phyloP scores from a whole-genome alignment of 2,329 filamentous ascomycete species.

The Alternaria viburni region DNA sequence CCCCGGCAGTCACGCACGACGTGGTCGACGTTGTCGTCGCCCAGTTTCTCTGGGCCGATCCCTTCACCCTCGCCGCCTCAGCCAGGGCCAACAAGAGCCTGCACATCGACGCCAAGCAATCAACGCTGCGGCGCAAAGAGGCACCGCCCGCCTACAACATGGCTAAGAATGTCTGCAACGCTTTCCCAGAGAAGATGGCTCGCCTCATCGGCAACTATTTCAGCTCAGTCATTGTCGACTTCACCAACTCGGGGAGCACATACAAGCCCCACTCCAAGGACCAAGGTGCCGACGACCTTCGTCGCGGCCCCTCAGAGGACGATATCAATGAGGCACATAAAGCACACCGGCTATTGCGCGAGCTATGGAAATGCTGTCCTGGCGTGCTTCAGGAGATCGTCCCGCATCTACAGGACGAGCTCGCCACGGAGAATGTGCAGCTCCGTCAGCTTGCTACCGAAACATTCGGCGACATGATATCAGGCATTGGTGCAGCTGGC shows the following conservation, averaged over 20 bases:
- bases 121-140: conserved; percentile 82
- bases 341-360: conserved; percentile 85
- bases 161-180: conserved; percentile 92
- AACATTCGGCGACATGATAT: conserved; percentile 92
- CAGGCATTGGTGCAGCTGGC: conserved; percentile 90
- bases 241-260: conserved; percentile 55
- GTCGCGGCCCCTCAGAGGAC: conserved; percentile 73
- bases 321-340: conserved; percentile 89
- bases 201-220: conserved; percentile 96
- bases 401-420: conserved; percentile 88
- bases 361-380: conserved; percentile 92
- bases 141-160: conserved; percentile 94
- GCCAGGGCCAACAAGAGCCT: conserved; percentile 59
- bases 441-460: conserved; percentile 88
- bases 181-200: conserved; percentile 90
- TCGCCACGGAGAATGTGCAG: conserved; percentile 87
- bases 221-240: conserved; percentile 92
- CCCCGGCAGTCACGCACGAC: conserved; percentile 74
- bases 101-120: conserved; percentile 75
- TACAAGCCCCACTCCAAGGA: conserved; percentile 42
- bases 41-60: conserved; percentile 89
- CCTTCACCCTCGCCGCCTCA: conserved; percentile 57
- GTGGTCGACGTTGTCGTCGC: conserved; percentile 94
- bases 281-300: conserved; percentile 53
- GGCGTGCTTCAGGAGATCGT: conserved; percentile 90